Base-by-base conservation (phyloP, 1,284 basidiomycete species). In the Xerocomus nothofagi region DNA sequence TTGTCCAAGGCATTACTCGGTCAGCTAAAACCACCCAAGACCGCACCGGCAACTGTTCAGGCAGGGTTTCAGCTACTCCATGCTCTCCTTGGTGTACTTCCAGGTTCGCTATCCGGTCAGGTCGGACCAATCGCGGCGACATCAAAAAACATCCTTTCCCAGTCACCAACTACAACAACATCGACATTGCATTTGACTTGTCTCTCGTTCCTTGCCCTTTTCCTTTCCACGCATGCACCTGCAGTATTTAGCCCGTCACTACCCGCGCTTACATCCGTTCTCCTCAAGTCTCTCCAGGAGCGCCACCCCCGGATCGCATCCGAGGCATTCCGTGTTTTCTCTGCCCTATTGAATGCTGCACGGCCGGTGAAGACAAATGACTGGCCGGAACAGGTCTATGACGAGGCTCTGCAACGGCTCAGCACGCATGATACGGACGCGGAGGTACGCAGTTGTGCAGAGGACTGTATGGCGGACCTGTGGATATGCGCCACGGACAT, bases 401-500 rank as follows among this genome's bases (percentile, higher is more conserved):
- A 81, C 11, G 86, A 89, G 46, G 86, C 91, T 3, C 74, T 89
- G 3, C 68, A 73, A 18, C 79, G 93, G 31, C 73, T 99, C 33
- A 81, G 75, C 43, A 88, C 82, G 44, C 81, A 88, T 51, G 90
- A 93, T 55, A 93, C 93, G 4, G 96, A 98, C 66, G 86, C 91
- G 11, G 93, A 98, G 57, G 92, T 99, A 29, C 84, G 92, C 34
- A 79, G 82, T 31, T 84, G 81, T 55, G 93, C 93, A 0, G 87
- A 98, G 60, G 82, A 87, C 29, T 85, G 83, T 37, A 79, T 98
- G 31, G 93, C 89, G 1, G 88, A 92, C 61, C 71, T 98, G 5
- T 89, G 98, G 78, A 80, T 93, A 31, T 86, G 85, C 56, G 91
- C 93, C 10, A 88, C 89, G 0, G 91, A 93, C 44, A 73, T 83